These are phyloP conservation scores for Ophiostoma sp. DNA, from an alignment of 2,329 filamentous ascomycete species.

Conservation along the genomic window DNA sequence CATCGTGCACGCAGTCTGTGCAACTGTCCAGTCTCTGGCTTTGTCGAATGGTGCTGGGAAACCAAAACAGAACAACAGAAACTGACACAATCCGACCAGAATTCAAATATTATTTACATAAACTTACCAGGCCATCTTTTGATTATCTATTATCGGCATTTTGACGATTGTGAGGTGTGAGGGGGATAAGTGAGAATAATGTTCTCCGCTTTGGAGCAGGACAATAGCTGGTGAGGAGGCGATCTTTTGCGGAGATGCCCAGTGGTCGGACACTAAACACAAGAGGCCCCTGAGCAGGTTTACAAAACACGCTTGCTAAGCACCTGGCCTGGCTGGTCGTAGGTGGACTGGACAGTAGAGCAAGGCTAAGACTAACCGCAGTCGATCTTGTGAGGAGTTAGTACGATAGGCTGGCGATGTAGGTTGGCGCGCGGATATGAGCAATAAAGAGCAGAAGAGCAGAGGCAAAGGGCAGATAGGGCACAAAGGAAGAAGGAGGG, in stretches of 20 bases:
- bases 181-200: not conserved
- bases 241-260: not conserved
- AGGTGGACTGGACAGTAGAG: not conserved
- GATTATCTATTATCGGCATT: slow-evolving; percentile 65
- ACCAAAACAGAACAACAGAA: not conserved
- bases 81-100: not conserved
- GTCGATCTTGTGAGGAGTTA: not conserved
- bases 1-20: not conserved
- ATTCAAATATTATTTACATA: slow-evolving; percentile 16
- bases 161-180: slow-evolving; percentile 28
- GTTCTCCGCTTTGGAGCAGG: not conserved
- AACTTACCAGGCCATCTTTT: slow-evolving; percentile 69
- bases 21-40: not conserved
- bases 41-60: not conserved
- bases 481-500: not conserved
- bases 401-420: not conserved
- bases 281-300: not conserved
- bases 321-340: not conserved
- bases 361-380: not conserved
- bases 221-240: not conserved
- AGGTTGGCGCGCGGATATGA: slow-evolving; percentile 10
- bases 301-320: not conserved
- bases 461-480: not conserved
- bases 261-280: not conserved
- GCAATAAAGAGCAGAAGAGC: slow-evolving; percentile 11